Percentiles rank a stretch among this genome's conserved stretches.
phyloP scores from a whole-genome alignment of 2,329 filamentous ascomycete species.

The Aspergillus sp. region DNA sequence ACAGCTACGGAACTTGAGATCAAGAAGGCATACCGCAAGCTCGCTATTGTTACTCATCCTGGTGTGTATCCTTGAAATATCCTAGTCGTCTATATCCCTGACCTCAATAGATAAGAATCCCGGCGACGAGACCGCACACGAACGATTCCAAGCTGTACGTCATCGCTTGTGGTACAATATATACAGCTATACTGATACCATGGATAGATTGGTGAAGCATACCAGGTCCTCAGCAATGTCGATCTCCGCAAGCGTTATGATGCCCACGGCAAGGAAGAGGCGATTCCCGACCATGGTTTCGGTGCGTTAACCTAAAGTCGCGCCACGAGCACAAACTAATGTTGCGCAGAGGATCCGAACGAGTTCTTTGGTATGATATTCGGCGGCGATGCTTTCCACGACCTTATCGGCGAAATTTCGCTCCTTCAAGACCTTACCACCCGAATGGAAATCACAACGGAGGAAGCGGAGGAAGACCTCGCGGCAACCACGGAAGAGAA shows the following conservation, averaged over 20 bases:
- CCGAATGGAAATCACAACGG: conserved; percentile 97
- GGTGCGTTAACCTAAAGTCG: conserved; percentile 52
- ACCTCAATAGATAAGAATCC: conserved; percentile 84
- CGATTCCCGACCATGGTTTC: conserved; percentile 88
- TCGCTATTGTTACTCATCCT: conserved; percentile 91
- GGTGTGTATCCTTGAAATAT: conserved; percentile 53
- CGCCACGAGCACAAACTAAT: background rate
- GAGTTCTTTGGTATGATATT: conserved; percentile 99
- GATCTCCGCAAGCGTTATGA: conserved; percentile 92
- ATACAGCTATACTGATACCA: conserved; percentile 10
- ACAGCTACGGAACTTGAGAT: conserved; percentile 90
- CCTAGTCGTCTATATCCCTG: conserved; percentile 12
- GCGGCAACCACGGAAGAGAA: conserved; percentile 58
- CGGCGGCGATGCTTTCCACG: conserved; percentile 90
- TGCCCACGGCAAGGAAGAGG: conserved; percentile 94
- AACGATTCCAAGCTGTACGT: conserved; percentile 85
- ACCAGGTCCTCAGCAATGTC: conserved; percentile 80
- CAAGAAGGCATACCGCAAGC: conserved; percentile 94
- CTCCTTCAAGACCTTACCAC: conserved; percentile 98
- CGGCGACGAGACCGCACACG: conserved; percentile 89
- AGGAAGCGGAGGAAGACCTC: conserved; percentile 70
- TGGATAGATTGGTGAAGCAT: conserved; percentile 67
- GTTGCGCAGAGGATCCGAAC: conserved; percentile 73
- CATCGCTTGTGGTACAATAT: background rate
- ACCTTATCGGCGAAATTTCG: conserved; percentile 97